A percentile compares a stretch with the other conserved stretches of the same genome.
These are phyloP conservation scores for Jacaranda mimosifolia DNA, from an alignment of 257 asterid species.

Conservation along the genomic window DNA sequence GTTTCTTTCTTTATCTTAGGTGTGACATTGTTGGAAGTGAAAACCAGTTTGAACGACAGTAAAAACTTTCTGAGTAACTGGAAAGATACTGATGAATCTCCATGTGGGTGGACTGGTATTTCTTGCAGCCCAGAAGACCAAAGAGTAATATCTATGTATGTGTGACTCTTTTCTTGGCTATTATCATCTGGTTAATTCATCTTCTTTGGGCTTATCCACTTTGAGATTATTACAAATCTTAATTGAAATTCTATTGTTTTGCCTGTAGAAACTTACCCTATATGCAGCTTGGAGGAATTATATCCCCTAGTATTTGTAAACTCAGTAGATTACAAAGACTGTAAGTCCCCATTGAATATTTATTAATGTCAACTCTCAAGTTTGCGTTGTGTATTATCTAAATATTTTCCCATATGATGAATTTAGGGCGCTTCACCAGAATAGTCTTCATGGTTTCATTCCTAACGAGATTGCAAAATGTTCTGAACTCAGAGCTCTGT, in stretches of 20 bases:
- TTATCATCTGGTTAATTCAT: neutral
- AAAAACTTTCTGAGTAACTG: slow-evolving; percentile 75
- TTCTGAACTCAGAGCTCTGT: slow-evolving; percentile 91
- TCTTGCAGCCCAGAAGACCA: slow-evolving; percentile 79
- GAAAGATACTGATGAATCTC: slow-evolving; percentile 76
- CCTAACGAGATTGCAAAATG: slow-evolving; percentile 79
- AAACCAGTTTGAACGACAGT: slow-evolving; percentile 76
- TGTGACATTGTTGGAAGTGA: slow-evolving; percentile 83
- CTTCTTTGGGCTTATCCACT: neutral
- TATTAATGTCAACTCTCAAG: neutral
- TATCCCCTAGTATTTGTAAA: slow-evolving; percentile 84
- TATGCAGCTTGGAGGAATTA: slow-evolving; percentile 86
- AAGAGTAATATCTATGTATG: slow-evolving; percentile 85
- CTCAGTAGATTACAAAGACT: slow-evolving; percentile 79
- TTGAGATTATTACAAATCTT: slow-evolving; percentile 11
- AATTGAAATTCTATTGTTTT: slow-evolving; percentile 9
- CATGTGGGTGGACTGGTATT: slow-evolving; percentile 92
- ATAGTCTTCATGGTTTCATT: slow-evolving; percentile 82
- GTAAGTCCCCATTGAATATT: slow-evolving; percentile 55
- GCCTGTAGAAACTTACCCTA: slow-evolving; percentile 81
- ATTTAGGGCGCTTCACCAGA: slow-evolving; percentile 93
- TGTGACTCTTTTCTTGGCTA: slow-evolving; percentile 4
- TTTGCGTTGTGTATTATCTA: slow-evolving; percentile 22
- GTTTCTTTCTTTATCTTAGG: slow-evolving; percentile 48
- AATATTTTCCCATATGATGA: neutral